A percentile compares a stretch with the other conserved stretches of the same genome.
Evolutionary conservation across 2,329 filamentous ascomycete genomes (phyloP).

Genomic region (Aureobasidium sp.): DNA sequence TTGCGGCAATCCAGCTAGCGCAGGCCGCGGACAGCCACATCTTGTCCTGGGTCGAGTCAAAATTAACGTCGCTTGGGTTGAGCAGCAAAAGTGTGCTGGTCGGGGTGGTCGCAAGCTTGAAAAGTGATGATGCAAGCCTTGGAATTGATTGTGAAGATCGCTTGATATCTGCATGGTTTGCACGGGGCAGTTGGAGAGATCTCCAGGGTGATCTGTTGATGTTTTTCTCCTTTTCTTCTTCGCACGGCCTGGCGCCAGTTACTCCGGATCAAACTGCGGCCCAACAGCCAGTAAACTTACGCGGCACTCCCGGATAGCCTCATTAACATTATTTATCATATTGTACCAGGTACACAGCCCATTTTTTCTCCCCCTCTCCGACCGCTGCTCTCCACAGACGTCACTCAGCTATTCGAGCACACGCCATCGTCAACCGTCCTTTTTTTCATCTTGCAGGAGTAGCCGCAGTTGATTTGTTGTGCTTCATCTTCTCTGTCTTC

Average conservation of each 20-base stretch:
- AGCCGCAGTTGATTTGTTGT: not conserved
- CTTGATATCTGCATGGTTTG: not conserved
- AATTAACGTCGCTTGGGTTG: not conserved
- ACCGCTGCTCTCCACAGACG: constrained; percentile 1
- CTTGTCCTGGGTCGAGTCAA: not conserved
- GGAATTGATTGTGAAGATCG: not conserved
- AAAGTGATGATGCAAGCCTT: not conserved
- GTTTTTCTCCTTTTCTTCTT: not conserved
- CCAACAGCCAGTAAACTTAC: constrained; percentile 3
- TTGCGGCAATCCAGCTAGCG: not conserved
- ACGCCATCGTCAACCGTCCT: not conserved
- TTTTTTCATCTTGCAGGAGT: not conserved
- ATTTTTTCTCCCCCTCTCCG: constrained; percentile 4
- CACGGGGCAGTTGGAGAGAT: not conserved
- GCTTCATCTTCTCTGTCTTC: not conserved
- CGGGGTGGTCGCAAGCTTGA: not conserved
- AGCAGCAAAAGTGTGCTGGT: not conserved
- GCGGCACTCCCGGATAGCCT: constrained; percentile 10
- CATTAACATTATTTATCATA: not conserved
- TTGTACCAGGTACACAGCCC: not conserved
- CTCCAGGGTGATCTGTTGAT: not conserved
- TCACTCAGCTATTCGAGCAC: not conserved
- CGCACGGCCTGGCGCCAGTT: not conserved
- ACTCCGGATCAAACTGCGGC: not conserved
- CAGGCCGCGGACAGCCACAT: not conserved